Percentiles rank a stretch among this genome's conserved stretches.
Evolutionary conservation across 2,329 filamentous ascomycete species (phyloP).

Genomic region (Coleophoma eucalyptorum): DNA sequence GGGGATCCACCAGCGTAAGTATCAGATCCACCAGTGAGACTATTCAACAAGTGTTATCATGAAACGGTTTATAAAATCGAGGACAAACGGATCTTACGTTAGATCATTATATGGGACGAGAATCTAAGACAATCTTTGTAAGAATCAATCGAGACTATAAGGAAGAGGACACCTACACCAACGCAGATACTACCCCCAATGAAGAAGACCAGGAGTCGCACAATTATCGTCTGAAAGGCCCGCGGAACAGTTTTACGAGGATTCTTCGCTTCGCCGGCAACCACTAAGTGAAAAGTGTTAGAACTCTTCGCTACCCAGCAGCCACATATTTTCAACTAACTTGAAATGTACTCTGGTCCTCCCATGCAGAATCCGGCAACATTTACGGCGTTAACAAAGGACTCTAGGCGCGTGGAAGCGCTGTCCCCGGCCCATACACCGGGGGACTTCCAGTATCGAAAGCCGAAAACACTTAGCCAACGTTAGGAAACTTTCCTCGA

Average conservation of each 20-base stretch:
- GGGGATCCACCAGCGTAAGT: conserved; percentile 14
- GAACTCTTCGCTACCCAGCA: background rate
- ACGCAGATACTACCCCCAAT: conserved; percentile 61
- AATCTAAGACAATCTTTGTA: conserved; percentile 32
- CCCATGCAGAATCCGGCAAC: conserved; percentile 50
- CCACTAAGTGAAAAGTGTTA: conserved; percentile 33
- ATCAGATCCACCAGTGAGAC: conserved; percentile 47
- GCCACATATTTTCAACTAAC: background rate
- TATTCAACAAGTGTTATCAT: background rate
- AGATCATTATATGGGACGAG: conserved; percentile 60
- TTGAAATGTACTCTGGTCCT: conserved; percentile 48
- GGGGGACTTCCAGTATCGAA: conserved; percentile 59
- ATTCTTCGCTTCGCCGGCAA: conserved; percentile 65
- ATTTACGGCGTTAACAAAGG: conserved; percentile 51
- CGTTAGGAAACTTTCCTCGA: background rate
- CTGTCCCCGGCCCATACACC: conserved; percentile 59
- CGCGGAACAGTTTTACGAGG: conserved; percentile 59
- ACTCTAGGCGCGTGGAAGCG: conserved; percentile 58
- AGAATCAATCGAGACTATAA: background rate
- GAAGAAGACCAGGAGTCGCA: conserved; percentile 67
- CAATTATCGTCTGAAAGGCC: conserved; percentile 70
- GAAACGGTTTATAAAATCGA: too few relatives aligned
- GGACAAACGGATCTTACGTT: conserved; percentile 19
- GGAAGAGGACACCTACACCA: conserved; percentile 31
- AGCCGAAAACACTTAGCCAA: conserved; percentile 47